Evolutionary conservation across 2,329 filamentous ascomycete genomes (phyloP).

Genomic region (Aureobasidium lini): DNA sequence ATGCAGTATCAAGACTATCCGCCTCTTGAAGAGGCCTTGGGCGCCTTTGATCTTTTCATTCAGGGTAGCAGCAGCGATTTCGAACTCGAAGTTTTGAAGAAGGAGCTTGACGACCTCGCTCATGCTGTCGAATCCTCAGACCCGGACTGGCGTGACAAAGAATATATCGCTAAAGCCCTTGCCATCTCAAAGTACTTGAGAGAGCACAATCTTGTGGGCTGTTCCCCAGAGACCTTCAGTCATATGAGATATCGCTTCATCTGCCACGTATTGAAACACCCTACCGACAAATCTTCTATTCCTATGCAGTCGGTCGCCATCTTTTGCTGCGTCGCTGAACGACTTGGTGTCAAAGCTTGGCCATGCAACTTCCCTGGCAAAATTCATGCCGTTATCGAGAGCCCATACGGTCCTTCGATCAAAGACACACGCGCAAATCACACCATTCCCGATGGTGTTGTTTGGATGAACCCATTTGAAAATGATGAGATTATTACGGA

Average conservation of each 20-base stretch:
- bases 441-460: constrained; percentile 45
- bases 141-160: constrained; percentile 47
- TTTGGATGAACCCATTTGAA: constrained; percentile 73
- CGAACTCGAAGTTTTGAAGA: constrained; percentile 59
- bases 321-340: constrained; percentile 69
- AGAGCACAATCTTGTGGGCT: constrained; percentile 59
- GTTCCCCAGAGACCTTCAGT: constrained; percentile 62
- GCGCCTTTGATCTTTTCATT: constrained; percentile 85
- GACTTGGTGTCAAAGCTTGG: constrained; percentile 66
- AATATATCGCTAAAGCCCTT: constrained; percentile 60
- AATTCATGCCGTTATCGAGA: constrained; percentile 66
- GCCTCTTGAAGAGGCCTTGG: constrained; percentile 65
- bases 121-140: constrained; percentile 47
- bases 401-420: constrained; percentile 41
- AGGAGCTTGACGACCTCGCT: constrained; percentile 59
- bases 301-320: constrained; percentile 83
- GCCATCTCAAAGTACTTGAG: constrained; percentile 63
- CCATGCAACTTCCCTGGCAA: constrained; percentile 80
- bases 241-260: constrained; percentile 82
- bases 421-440: constrained; percentile 21
- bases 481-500: constrained; percentile 35
- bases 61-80: constrained; percentile 57
- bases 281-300: constrained; percentile 68
- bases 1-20: constrained; percentile 45
- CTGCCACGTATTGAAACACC: constrained; percentile 74